Evolutionary conservation across 1,284 basidiomycete genomes (phyloP).

Genomic region (Sanghuangporus weigelae): DNA sequence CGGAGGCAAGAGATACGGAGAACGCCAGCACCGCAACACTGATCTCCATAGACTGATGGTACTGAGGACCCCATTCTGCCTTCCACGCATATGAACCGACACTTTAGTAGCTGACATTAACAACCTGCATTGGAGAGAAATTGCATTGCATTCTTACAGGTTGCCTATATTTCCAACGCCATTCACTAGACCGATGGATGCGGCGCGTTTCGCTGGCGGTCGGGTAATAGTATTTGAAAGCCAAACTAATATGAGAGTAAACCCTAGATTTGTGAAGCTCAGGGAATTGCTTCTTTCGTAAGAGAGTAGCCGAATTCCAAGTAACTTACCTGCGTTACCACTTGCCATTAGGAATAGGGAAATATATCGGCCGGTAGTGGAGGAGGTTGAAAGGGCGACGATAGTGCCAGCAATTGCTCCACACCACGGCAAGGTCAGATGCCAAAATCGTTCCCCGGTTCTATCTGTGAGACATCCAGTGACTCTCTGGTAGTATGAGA

Average conservation of each 20-base stretch:
- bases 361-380: conserved; percentile 24
- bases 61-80: conserved; percentile 21
- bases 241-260: conserved; percentile 40
- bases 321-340: conserved; percentile 18
- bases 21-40: conserved; percentile 16
- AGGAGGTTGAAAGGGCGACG: conserved; percentile 23
- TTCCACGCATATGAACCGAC: conserved; percentile 23
- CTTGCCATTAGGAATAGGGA: conserved; percentile 24
- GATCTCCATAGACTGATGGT: conserved; percentile 21
- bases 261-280: conserved; percentile 22
- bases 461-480: conserved; percentile 12
- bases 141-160: conserved; percentile 3
- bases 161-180: conserved; percentile 21
- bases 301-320: conserved; percentile 26
- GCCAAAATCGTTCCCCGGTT: conserved; percentile 27
- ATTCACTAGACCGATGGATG: conserved; percentile 24
- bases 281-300: conserved; percentile 9
- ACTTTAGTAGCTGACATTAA: conserved; percentile 22
- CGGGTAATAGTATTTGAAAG: conserved; percentile 25
- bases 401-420: conserved; percentile 23
- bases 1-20: conserved; percentile 13
- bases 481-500: conserved; percentile 14
- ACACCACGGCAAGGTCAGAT: conserved; percentile 25
- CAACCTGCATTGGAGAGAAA: neutral
- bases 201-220: conserved; percentile 25